Conservation (phyloP, 495 filamentous ascomycete genomes). For the Penicillium herquei region DNA sequence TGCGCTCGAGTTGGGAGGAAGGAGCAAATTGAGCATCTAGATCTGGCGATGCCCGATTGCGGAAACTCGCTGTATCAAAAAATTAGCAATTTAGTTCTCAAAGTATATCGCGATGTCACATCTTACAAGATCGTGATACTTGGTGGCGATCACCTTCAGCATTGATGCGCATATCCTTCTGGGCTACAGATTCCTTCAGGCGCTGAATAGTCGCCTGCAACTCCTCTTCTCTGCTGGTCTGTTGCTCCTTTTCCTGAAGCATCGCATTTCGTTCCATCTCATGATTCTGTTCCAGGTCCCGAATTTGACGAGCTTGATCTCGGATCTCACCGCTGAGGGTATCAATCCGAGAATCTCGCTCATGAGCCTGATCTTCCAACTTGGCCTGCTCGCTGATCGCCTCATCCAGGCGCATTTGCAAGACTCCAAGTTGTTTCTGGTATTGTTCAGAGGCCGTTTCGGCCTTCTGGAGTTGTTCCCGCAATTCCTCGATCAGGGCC, state of each 20-base stretch:
- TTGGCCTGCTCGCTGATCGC: conserved; percentile 76
- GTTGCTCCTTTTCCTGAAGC: conserved; percentile 88
- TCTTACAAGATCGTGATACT: conserved; percentile 69
- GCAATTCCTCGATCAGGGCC: conserved; percentile 80
- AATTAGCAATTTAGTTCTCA: conserved; percentile 22
- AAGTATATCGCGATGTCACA: background rate
- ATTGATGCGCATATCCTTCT: conserved; percentile 60
- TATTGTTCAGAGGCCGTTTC: conserved; percentile 77
- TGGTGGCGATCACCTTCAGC: conserved; percentile 62
- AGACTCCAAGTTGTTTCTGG: conserved; percentile 76
- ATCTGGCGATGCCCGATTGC: conserved; percentile 44
- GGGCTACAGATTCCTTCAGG: conserved; percentile 80
- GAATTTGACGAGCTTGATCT: conserved; percentile 72
- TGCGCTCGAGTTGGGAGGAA: conserved; percentile 74
- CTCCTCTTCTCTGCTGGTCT: conserved; percentile 78
- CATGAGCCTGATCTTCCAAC: conserved; percentile 81
- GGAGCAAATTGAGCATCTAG: conserved; percentile 80
- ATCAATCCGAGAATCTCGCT: conserved; percentile 78
- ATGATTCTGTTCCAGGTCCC: conserved; percentile 86
- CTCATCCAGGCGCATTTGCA: conserved; percentile 87
- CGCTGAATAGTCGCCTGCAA: conserved; percentile 85
- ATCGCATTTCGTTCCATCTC: conserved; percentile 85
- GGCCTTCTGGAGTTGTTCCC: conserved; percentile 74
- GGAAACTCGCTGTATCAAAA: conserved; percentile 53
- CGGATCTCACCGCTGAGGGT: conserved; percentile 74